Evolutionary conservation across 495 filamentous ascomycete genomes (phyloP).

Genomic region (Hypoxylon subgilvum): DNA sequence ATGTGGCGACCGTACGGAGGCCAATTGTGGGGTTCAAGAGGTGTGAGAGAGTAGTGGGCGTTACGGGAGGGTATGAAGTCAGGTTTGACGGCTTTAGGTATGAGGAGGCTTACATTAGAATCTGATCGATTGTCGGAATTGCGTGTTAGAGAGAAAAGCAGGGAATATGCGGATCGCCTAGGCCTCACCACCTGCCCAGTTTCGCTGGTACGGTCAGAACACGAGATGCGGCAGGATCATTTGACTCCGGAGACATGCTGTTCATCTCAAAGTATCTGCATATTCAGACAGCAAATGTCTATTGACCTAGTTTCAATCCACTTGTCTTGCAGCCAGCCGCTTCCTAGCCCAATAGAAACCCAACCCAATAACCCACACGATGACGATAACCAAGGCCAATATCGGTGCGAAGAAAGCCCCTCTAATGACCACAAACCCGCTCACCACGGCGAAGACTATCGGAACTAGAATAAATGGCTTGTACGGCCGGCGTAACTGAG

Average conservation of each 20-base stretch:
- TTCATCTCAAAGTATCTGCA: too few relatives aligned
- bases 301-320: too few relatives aligned
- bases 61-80: background rate
- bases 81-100: background rate
- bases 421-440: slow-evolving; percentile 60
- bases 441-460: slow-evolving; percentile 55
- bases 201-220: too few relatives aligned
- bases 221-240: too few relatives aligned
- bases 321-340: slow-evolving; percentile 7
- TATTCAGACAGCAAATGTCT: too few relatives aligned
- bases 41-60: background rate
- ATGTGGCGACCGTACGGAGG: background rate
- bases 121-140: too few relatives aligned
- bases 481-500: slow-evolving; percentile 53
- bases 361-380: slow-evolving; percentile 54
- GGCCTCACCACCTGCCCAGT: too few relatives aligned
- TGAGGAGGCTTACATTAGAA: background rate
- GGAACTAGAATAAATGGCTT: slow-evolving; percentile 55
- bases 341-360: slow-evolving; percentile 47
- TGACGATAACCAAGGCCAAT: slow-evolving; percentile 52
- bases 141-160: too few relatives aligned
- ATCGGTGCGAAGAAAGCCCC: slow-evolving; percentile 60
- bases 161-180: too few relatives aligned
- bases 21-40: background rate
- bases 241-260: too few relatives aligned